A percentile compares a stretch with the other conserved stretches of the same genome.
Evolutionary conservation across 2,329 filamentous ascomycete species (phyloP).

Genomic region (Claviceps purpurea): DNA sequence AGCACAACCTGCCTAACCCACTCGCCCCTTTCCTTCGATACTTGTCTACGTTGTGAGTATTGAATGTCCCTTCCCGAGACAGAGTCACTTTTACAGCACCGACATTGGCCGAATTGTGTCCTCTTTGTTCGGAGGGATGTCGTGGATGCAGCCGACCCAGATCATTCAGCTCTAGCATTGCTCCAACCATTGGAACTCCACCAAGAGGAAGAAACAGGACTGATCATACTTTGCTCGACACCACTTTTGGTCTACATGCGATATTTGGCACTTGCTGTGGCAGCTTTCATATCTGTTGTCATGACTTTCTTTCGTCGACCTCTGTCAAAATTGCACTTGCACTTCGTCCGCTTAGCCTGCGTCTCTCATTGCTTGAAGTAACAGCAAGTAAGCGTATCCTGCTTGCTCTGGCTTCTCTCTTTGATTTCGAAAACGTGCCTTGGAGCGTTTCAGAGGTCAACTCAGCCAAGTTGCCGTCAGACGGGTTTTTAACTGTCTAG

Average conservation of each 20-base stretch:
- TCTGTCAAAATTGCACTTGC: neutral
- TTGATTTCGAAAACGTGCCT: neutral
- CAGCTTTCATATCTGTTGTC: neutral
- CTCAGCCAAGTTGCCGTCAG: neutral
- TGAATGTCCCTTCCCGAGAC: constrained; percentile 22
- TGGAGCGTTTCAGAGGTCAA: neutral
- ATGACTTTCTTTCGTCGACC: neutral
- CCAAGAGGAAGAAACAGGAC: neutral
- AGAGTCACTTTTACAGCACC: constrained; percentile 9
- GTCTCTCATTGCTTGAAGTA: neutral
- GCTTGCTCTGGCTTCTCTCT: neutral
- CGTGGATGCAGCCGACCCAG: constrained; percentile 8
- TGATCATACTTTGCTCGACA: neutral
- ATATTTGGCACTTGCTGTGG: neutral
- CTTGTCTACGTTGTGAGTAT: constrained; percentile 9
- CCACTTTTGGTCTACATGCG: neutral
- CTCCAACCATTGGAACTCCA: neutral
- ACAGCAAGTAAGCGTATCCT: neutral
- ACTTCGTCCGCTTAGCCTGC: neutral
- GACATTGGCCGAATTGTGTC: constrained; percentile 8
- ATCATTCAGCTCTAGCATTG: constrained; percentile 7
- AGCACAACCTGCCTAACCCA: constrained; percentile 16
- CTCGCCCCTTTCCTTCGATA: constrained; percentile 17
- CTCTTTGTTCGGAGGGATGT: neutral
- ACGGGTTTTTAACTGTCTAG: neutral